Conservation (phyloP, 2,329 filamentous ascomycete genomes). For the Calonectria honghensis region DNA sequence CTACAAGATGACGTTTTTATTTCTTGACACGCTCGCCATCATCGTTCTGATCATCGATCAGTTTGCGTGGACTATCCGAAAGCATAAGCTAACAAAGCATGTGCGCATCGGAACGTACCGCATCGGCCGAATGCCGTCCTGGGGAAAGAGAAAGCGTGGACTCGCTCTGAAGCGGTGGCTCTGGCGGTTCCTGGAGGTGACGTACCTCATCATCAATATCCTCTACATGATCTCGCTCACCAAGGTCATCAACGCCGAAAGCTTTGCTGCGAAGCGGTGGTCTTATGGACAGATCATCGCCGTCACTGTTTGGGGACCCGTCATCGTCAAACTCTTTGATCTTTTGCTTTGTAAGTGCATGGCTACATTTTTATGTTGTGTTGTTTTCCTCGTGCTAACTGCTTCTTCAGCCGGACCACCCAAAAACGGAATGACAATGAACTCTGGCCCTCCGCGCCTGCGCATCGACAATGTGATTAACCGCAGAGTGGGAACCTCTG, state of each 20-base stretch:
- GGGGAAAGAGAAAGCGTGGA: constrained; percentile 55
- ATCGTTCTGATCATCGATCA: constrained; percentile 59
- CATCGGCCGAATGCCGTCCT: constrained; percentile 58
- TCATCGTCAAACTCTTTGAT: constrained; percentile 64
- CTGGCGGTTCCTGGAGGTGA: constrained; percentile 60
- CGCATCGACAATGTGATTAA: constrained; percentile 64
- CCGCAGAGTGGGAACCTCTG: constrained; percentile 53
- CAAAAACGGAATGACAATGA: constrained; percentile 60
- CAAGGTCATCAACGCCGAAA: constrained; percentile 60
- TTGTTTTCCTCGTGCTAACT: constrained; percentile 46
- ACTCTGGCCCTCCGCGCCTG: constrained; percentile 61
- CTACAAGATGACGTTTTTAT: constrained; percentile 62
- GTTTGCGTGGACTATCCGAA: constrained; percentile 61
- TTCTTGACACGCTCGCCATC: constrained; percentile 62
- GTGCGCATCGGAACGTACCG: constrained; percentile 57
- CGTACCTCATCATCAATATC: constrained; percentile 62
- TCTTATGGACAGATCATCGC: constrained; percentile 63
- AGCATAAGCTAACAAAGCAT: constrained; percentile 58
- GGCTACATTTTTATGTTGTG: neutral
- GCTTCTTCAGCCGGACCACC: constrained; percentile 59
- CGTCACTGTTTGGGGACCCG: constrained; percentile 63
- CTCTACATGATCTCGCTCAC: constrained; percentile 62
- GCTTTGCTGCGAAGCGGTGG: constrained; percentile 60
- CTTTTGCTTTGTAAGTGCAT: constrained; percentile 59
- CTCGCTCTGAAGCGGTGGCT: constrained; percentile 56